phyloP scores from a whole-genome alignment of 441 rosid species.

The Gossypium trilobum region DNA sequence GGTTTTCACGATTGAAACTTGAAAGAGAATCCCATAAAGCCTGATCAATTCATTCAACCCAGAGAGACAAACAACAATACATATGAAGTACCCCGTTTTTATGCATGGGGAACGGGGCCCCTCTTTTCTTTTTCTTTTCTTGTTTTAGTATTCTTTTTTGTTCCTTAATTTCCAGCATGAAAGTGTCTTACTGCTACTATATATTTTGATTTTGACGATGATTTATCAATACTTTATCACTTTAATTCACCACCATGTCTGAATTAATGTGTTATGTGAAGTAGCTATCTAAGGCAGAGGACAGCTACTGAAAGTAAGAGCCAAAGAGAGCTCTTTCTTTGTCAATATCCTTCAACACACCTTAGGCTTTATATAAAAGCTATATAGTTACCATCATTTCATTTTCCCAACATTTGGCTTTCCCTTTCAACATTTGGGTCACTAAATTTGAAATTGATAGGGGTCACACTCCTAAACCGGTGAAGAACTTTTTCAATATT shows the following conservation, averaged over 20 bases:
- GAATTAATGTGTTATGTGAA: not conserved
- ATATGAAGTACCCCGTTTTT: not conserved
- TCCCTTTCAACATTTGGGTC: no score
- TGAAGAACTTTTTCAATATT: no score
- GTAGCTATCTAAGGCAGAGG: not conserved
- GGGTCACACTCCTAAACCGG: no score
- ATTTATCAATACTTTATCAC: not conserved
- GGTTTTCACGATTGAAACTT: not conserved
- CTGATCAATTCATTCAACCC: not conserved
- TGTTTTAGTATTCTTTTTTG: no score
- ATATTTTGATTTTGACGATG: not conserved
- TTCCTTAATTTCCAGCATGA: no score
- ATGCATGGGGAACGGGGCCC: not conserved
- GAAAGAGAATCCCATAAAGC: conserved; percentile 18
- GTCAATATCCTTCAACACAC: not conserved
- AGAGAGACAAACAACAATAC: not conserved
- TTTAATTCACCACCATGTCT: not conserved
- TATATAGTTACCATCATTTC: not conserved
- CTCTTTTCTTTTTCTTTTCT: not conserved
- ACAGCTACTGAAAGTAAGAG: not conserved
- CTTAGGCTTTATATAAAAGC: not conserved
- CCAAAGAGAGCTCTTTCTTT: not conserved
- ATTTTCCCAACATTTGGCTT: no score
- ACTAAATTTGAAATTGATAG: no score
- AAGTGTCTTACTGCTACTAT: not conserved